phyloP scores from a whole-genome alignment of 257 asterid genomes.

The Cinchona pubescens region DNA sequence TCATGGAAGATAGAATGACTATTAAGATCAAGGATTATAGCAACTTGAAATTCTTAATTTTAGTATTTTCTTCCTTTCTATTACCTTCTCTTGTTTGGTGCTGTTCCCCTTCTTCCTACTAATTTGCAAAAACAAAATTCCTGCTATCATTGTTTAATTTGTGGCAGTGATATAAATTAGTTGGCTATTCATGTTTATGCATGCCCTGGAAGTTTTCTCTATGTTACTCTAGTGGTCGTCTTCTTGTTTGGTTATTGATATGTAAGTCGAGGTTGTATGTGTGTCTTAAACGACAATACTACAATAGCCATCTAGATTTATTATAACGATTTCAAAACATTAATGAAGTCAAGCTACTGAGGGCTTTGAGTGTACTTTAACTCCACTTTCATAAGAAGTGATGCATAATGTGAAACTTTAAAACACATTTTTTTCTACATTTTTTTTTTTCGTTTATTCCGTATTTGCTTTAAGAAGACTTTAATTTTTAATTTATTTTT shows the following conservation, averaged over 20 bases:
- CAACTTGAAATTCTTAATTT: not conserved
- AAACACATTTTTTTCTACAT: too few species aligned
- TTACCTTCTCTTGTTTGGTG: not conserved
- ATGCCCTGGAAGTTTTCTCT: not conserved
- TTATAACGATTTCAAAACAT: not conserved
- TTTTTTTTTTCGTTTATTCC: too few species aligned
- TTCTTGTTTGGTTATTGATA: not conserved
- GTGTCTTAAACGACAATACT: too few species aligned
- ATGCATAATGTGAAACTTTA: too few species aligned
- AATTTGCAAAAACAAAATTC: not conserved
- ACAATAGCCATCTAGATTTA: not conserved
- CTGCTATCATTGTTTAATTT: not conserved
- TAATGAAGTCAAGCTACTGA: not conserved
- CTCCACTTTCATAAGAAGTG: not conserved
- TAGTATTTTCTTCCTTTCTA: not conserved
- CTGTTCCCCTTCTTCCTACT: not conserved
- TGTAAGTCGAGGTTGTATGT: not conserved
- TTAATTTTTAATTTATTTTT: not conserved
- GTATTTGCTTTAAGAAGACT: not conserved
- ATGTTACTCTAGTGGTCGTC: not conserved
- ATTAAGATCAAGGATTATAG: not conserved
- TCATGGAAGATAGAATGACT: not conserved
- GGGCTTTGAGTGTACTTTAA: too few species aligned
- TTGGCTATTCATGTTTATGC: not conserved
- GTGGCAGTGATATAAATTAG: not conserved